phyloP scores from a whole-genome alignment of 768 basidiomycete species.

The Leucosporidium yakuticum region DNA sequence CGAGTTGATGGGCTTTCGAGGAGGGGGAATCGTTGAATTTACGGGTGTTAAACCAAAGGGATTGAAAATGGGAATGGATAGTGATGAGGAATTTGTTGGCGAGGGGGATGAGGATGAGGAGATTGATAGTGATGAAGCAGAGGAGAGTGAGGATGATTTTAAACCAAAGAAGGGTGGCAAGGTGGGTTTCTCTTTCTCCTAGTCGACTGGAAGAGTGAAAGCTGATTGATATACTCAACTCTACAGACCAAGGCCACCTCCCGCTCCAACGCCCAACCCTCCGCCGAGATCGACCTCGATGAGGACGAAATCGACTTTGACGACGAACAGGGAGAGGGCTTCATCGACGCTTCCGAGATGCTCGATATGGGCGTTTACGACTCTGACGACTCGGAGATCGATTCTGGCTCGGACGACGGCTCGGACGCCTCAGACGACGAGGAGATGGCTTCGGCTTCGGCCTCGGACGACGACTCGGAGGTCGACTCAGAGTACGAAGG shows the following conservation, averaged over 20 bases:
- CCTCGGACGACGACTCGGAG: conserved; percentile 42
- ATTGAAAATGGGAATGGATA: conserved; percentile 46
- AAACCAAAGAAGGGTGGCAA: conserved; percentile 38
- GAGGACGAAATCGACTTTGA: conserved; percentile 43
- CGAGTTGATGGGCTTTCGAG: conserved; percentile 14
- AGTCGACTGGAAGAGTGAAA: conserved; percentile 63
- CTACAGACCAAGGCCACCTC: neutral
- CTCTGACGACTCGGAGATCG: conserved; percentile 44
- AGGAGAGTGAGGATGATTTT: conserved; percentile 67
- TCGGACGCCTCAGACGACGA: conserved; percentile 44
- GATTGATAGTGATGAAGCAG: conserved; percentile 71
- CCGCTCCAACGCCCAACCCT: no score
- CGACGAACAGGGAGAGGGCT: conserved; percentile 44
- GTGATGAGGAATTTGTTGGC: conserved; percentile 40
- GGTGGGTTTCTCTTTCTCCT: conserved; percentile 22
- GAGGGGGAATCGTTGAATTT: conserved; percentile 31
- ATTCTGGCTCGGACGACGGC: conserved; percentile 12
- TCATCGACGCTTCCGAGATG: conserved; percentile 45
- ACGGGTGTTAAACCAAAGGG: conserved; percentile 29
- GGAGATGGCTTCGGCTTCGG: conserved; percentile 46
- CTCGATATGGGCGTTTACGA: conserved; percentile 45
- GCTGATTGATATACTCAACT: conserved; percentile 43
- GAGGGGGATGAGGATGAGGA: conserved; percentile 70
- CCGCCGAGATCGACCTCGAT: conserved; percentile 36
- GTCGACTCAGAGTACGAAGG: conserved; percentile 40